Evolutionary conservation across 169 alveolate species (phyloP).

Genomic region (Theileria annulata): DNA sequence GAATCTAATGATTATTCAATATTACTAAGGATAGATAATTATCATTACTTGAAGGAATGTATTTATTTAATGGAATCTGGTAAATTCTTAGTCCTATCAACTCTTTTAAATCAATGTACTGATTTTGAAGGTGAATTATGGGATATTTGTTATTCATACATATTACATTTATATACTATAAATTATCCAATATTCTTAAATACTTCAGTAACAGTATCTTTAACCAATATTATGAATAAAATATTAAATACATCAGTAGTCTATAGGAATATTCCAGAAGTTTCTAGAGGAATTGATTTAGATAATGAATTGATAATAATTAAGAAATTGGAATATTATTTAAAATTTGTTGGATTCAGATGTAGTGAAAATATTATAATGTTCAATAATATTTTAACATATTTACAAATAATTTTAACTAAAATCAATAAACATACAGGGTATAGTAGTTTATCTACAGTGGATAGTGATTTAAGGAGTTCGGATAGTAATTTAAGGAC

Average conservation of each 20-base stretch:
- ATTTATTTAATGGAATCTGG: constrained; percentile 48
- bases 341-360: not conserved
- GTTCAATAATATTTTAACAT: not conserved
- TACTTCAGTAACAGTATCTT: not conserved
- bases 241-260: not conserved
- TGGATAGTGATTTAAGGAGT: no score
- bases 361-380: not conserved
- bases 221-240: not conserved
- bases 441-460: no score
- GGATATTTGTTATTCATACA: not conserved
- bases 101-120: not conserved
- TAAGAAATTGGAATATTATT: not conserved
- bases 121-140: constrained; percentile 11
- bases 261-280: not conserved
- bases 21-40: not conserved
- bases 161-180: not conserved
- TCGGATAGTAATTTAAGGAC: no score
- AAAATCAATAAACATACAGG: no score
- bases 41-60: constrained; percentile 28
- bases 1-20: not conserved
- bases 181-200: not conserved
- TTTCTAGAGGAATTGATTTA: no score
- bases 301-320: not conserved
- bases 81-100: constrained; percentile 11
- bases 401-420: no score